Evolutionary conservation across 352 stramenopile genomes (phyloP).

Genomic region (Globisporangium canariense): DNA sequence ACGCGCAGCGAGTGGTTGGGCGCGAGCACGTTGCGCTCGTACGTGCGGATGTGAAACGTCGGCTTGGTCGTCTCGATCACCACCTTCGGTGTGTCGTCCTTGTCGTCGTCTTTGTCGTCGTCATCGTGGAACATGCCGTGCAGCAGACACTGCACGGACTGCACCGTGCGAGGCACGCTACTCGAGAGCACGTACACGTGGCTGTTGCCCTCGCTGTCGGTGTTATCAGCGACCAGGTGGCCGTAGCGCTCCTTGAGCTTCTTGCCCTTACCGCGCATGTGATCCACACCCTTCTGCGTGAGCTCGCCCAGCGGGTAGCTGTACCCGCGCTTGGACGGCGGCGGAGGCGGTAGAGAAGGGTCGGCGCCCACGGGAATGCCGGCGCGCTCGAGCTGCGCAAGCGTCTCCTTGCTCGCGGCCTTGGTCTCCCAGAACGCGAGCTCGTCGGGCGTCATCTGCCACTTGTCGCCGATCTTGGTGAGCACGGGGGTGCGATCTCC

Average conservation of each 20-base stretch:
- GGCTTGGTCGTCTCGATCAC: conserved; percentile 13
- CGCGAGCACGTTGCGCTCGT: conserved; percentile 60
- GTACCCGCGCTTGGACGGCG: conserved; percentile 33
- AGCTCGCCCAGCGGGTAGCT: conserved; percentile 55
- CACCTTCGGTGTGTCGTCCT: conserved; percentile 4
- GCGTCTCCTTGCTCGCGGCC: conserved; percentile 50
- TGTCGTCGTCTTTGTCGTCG: conserved; percentile 8
- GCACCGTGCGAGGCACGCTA: conserved; percentile 66
- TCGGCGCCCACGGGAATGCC: conserved; percentile 48
- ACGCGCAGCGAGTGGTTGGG: conserved; percentile 56
- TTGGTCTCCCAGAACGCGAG: conserved; percentile 57
- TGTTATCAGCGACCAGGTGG: conserved; percentile 23
- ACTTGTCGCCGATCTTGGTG: conserved; percentile 48
- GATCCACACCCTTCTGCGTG: conserved; percentile 58
- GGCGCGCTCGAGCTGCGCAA: conserved; percentile 40
- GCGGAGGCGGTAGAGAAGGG: conserved; percentile 38
- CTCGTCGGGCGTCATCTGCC: conserved; percentile 49
- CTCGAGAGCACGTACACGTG: conserved; percentile 78
- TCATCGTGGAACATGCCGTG: conserved; percentile 66
- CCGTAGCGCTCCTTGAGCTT: conserved; percentile 45
- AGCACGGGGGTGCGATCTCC: conserved; percentile 77
- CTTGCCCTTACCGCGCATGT: conserved; percentile 68
- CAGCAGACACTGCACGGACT: conserved; percentile 75
- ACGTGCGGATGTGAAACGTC: conserved; percentile 60
- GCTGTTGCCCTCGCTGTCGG: conserved; percentile 25